Percentiles rank a stretch among this genome's conserved stretches.
phyloP scores from a whole-genome alignment of 257 asterid species.

The Ajuga chamaepitys region DNA sequence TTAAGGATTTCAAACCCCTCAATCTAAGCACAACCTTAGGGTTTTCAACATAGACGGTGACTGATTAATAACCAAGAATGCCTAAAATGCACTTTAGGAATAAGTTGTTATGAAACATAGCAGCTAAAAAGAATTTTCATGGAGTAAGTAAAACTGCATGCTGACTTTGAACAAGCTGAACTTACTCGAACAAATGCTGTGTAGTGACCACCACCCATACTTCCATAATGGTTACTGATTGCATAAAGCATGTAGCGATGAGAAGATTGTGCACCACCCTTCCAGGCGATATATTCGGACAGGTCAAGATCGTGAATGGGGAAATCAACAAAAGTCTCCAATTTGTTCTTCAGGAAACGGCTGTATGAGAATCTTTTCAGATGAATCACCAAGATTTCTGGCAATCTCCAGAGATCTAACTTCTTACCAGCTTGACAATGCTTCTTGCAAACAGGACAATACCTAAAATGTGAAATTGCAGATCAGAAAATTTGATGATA shows the following conservation, averaged over 20 bases:
- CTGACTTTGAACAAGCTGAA: constrained; percentile 12
- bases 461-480: constrained; percentile 39
- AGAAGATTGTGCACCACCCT: constrained; percentile 45
- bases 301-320: constrained; percentile 77
- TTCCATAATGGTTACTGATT: constrained; percentile 85
- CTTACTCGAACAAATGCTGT: constrained; percentile 86
- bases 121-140: neutral
- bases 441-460: constrained; percentile 76
- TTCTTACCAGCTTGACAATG: constrained; percentile 90
- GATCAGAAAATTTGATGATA: constrained; percentile 6
- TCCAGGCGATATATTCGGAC: constrained; percentile 50
- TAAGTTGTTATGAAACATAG: neutral
- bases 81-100: neutral
- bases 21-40: no score
- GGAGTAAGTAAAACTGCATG: neutral
- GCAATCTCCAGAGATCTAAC: constrained; percentile 91
- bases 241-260: constrained; percentile 75
- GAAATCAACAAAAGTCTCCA: constrained; percentile 80
- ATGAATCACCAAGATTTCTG: constrained; percentile 85
- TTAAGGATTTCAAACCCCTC: no score
- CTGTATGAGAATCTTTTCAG: constrained; percentile 84
- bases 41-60: neutral
- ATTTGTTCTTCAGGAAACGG: constrained; percentile 65
- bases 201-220: constrained; percentile 93
- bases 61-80: neutral